phyloP scores from a whole-genome alignment of 495 filamentous ascomycete genomes.

The Penicillium canariense region DNA sequence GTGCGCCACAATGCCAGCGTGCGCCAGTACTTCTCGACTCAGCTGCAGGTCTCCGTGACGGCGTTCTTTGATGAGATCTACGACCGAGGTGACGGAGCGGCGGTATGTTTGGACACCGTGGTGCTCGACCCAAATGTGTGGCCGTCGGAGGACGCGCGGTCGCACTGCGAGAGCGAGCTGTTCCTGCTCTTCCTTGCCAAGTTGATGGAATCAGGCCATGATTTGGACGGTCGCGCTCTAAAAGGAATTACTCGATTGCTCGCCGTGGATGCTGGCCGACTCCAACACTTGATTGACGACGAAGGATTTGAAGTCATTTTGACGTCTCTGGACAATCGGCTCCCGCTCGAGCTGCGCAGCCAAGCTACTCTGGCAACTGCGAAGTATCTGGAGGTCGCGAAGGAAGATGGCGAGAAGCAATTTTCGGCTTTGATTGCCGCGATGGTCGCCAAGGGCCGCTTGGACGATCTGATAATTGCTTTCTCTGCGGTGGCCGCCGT shows the following conservation, averaged over 20 bases:
- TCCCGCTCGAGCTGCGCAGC: constrained; percentile 62
- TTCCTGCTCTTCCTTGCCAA: constrained; percentile 66
- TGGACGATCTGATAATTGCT: constrained; percentile 65
- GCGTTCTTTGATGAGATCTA: constrained; percentile 58
- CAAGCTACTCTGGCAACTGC: constrained; percentile 75
- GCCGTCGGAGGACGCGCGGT: constrained; percentile 49
- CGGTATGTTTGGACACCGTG: constrained; percentile 56
- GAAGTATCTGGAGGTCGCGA: constrained; percentile 75
- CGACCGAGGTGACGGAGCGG: constrained; percentile 57
- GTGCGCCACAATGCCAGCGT: constrained; percentile 55
- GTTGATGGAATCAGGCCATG: constrained; percentile 60
- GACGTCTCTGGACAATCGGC: constrained; percentile 71
- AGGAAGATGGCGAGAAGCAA: constrained; percentile 60
- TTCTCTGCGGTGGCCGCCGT: constrained; percentile 86
- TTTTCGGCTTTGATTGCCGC: constrained; percentile 65
- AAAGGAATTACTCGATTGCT: constrained; percentile 63
- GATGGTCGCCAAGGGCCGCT: constrained; percentile 49
- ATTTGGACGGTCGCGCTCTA: constrained; percentile 57
- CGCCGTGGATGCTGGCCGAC: constrained; percentile 52
- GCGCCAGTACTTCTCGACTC: constrained; percentile 50
- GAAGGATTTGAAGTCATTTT: constrained; percentile 79
- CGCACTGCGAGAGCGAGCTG: constrained; percentile 55
- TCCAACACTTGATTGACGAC: constrained; percentile 69
- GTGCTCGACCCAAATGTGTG: constrained; percentile 57
- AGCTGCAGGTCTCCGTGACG: constrained; percentile 49